Evolutionary conservation across 106 monocot species (phyloP).

Genomic region (Dendrobium officinale): DNA sequence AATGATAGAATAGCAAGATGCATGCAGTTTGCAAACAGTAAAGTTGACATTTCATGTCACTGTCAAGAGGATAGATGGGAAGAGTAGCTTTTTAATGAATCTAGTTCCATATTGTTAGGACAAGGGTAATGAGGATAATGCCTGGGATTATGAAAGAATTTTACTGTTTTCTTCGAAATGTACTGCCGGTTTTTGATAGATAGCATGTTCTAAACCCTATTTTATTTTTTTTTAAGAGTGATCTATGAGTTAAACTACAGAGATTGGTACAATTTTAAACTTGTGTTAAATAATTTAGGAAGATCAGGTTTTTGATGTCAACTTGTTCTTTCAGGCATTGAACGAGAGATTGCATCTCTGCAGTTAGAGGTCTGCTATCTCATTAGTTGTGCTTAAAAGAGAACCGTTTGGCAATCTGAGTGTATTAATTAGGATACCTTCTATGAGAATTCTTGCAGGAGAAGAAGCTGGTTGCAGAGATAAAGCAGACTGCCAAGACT

Average conservation of each 20-base stretch:
- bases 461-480: conserved; percentile 87
- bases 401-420: background rate
- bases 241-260: background rate
- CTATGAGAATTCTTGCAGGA: conserved; percentile 44
- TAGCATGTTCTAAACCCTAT: background rate
- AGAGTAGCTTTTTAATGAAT: background rate
- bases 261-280: background rate
- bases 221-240: background rate
- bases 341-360: conserved; percentile 78
- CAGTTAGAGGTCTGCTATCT: conserved; percentile 59
- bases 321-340: conserved; percentile 43
- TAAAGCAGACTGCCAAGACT: conserved; percentile 88
- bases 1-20: background rate
- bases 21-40: background rate
- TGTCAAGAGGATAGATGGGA: background rate
- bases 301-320: background rate
- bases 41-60: background rate
- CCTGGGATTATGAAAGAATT: background rate
- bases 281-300: background rate
- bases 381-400: background rate
- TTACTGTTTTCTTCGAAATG: background rate
- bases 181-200: background rate
- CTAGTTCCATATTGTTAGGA: background rate
- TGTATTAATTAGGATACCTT: background rate
- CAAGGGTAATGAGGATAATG: background rate